Conservation (phyloP, 768 basidiomycete genomes). For the Hericium coralloides region DNA sequence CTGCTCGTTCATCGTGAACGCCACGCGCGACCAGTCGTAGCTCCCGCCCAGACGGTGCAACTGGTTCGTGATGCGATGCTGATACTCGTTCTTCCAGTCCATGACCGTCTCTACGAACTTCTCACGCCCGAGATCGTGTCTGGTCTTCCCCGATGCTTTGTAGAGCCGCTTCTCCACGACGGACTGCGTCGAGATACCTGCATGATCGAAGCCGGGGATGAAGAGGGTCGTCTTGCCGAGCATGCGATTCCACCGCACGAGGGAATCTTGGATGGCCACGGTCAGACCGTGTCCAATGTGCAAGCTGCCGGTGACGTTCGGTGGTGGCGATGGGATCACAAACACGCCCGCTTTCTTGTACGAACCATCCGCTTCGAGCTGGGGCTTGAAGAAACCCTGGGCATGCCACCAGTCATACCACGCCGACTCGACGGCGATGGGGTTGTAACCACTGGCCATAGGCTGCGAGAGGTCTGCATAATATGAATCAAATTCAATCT, state of each 20-base stretch:
- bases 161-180: constrained; percentile 91
- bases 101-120: constrained; percentile 83
- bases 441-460: constrained; percentile 93
- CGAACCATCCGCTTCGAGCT: constrained; percentile 45
- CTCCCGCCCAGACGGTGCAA: constrained; percentile 84
- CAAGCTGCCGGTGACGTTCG: constrained; percentile 92
- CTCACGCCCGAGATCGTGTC: constrained; percentile 94
- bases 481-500: background rate
- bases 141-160: constrained; percentile 71
- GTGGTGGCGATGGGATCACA: constrained; percentile 77
- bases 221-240: constrained; percentile 84
- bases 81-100: constrained; percentile 99
- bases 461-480: constrained; percentile 69
- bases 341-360: background rate
- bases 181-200: constrained; percentile 95
- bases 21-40: constrained; percentile 89
- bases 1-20: constrained; percentile 91
- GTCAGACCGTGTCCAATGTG: constrained; percentile 96
- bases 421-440: constrained; percentile 85
- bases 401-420: constrained; percentile 99
- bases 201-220: constrained; percentile 95
- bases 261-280: constrained; percentile 79
- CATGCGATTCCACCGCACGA: constrained; percentile 98
- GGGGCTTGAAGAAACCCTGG: constrained; percentile 85
- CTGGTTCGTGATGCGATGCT: constrained; percentile 86